A percentile compares a stretch with the other conserved stretches of the same genome.
Conservation (phyloP, 805 yeast species). For the Candida pseudofarinosa region DNA sequence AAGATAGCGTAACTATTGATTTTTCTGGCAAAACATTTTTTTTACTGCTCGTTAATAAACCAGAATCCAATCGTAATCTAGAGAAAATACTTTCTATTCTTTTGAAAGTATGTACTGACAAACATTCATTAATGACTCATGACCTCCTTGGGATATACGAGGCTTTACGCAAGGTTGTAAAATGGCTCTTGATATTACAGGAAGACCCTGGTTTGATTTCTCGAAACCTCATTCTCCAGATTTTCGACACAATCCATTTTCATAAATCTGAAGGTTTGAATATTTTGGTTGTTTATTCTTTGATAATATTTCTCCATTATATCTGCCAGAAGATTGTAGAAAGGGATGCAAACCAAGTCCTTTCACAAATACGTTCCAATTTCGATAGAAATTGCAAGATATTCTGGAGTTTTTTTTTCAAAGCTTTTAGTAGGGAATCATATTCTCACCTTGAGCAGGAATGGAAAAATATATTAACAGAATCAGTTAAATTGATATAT, state of each 20-base stretch:
- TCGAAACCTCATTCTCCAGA: conserved; percentile 7
- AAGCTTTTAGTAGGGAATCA: conserved; percentile 8
- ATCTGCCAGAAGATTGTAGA: conserved; percentile 6
- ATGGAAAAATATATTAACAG: conserved; percentile 1
- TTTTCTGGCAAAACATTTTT: conserved; percentile 19
- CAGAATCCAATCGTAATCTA: conserved; percentile 12
- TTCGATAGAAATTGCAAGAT: conserved; percentile 6
- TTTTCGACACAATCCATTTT: not conserved
- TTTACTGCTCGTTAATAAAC: conserved; percentile 22
- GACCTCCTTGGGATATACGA: conserved; percentile 12
- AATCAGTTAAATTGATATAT: conserved; percentile 19
- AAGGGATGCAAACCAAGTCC: not conserved
- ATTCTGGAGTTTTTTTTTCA: conserved; percentile 21
- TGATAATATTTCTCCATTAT: conserved; percentile 14
- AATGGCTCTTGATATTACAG: conserved; percentile 32
- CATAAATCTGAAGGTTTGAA: not conserved
- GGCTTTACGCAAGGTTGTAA: conserved; percentile 18
- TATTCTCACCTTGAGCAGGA: not conserved
- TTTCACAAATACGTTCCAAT: conserved; percentile 1
- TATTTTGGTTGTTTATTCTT: conserved; percentile 11
- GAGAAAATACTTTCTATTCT: conserved; percentile 17
- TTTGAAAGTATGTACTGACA: conserved; percentile 12
- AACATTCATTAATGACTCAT: conserved; percentile 1
- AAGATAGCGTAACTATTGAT: conserved; percentile 11
- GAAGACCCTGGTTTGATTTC: conserved; percentile 17